Evolutionary conservation across 1,284 basidiomycete genomes (phyloP).

Genomic region (Calocybe gambosa): DNA sequence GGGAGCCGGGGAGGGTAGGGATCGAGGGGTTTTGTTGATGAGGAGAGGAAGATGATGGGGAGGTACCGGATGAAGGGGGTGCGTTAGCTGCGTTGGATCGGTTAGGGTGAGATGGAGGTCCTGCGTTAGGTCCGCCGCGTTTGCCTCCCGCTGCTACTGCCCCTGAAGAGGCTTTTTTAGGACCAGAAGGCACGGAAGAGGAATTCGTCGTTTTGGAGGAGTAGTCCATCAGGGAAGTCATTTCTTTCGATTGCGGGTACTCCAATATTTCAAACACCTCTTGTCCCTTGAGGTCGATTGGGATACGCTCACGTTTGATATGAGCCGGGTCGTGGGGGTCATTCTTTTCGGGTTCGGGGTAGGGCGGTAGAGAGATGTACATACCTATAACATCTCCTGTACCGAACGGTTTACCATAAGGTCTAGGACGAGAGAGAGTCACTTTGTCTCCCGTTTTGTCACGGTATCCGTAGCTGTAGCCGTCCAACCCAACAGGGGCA

Average conservation of each 20-base stretch:
- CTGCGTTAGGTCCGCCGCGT: no score
- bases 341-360: constrained; percentile 45
- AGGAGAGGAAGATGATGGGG: constrained; percentile 35
- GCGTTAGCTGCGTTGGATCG: no score
- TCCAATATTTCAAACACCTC: constrained; percentile 95
- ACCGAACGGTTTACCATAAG: constrained; percentile 72
- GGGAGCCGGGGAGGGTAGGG: constrained; percentile 67
- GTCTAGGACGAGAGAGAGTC: constrained; percentile 72
- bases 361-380: constrained; percentile 83
- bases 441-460: constrained; percentile 93
- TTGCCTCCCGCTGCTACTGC: neutral
- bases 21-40: constrained; percentile 36
- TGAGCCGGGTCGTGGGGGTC: constrained; percentile 71
- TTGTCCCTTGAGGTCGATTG: constrained; percentile 95
- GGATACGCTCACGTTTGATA: constrained; percentile 79
- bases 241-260: constrained; percentile 89
- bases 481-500: constrained; percentile 90
- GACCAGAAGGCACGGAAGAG: constrained; percentile 50
- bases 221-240: constrained; percentile 80
- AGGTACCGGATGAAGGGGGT: no score
- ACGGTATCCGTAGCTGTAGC: constrained; percentile 87
- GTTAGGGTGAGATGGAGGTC: no score
- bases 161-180: constrained; percentile 61
- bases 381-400: constrained; percentile 91
- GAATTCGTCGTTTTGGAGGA: constrained; percentile 52